Base-by-base conservation (phyloP, 73 alveolate genomes). In the Paramecium caudatum region DNA sequence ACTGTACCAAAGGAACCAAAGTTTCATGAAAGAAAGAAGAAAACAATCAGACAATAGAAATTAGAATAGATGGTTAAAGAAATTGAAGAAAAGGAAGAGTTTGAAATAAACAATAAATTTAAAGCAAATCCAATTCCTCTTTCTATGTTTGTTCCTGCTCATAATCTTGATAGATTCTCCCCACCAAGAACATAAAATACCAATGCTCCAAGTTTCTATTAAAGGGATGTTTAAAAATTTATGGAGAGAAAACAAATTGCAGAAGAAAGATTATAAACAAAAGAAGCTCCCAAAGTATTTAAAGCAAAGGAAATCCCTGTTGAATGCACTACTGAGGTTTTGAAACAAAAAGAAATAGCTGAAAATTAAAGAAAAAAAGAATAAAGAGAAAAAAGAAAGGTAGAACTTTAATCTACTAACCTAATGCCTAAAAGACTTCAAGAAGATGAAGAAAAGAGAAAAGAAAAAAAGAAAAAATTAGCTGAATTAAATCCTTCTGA, bases 1-100 rank as follows among this genome's bases (percentile, higher is more conserved):
- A 74, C 88, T 39, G 88, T 74, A 15, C 88, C 88, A 8, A 74
- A 74, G 43, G 88, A 43, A 74, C 88, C 88, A 39, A 74, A 74
- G 7, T 74, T 74, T 45, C 23, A 23, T 27, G 69, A 37, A 13
- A 74, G 21, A 37, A 65, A 30, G 9, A 74, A 74, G 68, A 74
- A 41, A 45, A 37, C 88, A 21, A 74, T 74, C 10, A 36, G 88
- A 74, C 43, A 74, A 45, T 21, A 74, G 43, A 74, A 15, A 41
- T 23, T 74, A 37, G 88, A 74, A 10, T 5, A 74, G 32, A 74
- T 74, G 88, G 88, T 74, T 39, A 41, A 19, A 43, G 88, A 37
- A 15, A 74, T 39, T 19, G 23, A 74, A 45, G 88, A 74, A 37
- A 74, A 74, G 27, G 88, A 74, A 45, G 62, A 41, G 13, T 74